phyloP scores from a whole-genome alignment of 306 rosid species.

The Rosa lucieae region DNA sequence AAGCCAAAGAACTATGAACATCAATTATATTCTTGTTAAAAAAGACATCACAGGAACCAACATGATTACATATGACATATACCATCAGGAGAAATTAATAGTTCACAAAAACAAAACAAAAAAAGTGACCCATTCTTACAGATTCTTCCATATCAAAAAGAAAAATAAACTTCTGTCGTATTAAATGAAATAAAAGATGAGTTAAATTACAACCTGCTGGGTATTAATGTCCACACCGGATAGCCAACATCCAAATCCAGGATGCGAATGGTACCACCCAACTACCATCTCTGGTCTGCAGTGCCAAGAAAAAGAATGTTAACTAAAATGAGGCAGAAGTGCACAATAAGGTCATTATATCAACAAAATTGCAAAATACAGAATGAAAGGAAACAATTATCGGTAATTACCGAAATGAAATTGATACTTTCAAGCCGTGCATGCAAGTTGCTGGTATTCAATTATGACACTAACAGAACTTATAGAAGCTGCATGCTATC shows the following conservation, averaged over 20 bases:
- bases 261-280: too few relatives aligned
- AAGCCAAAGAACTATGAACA: not conserved
- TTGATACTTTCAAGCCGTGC: not conserved
- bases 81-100: not conserved
- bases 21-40: not conserved
- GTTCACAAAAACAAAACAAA: not conserved
- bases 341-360: not conserved
- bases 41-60: not conserved
- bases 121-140: not conserved
- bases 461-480: not conserved
- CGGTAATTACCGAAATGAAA: not conserved
- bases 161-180: not conserved
- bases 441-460: not conserved
- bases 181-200: not conserved
- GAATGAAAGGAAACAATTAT: not conserved
- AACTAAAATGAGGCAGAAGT: not conserved
- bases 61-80: not conserved
- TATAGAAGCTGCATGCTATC: not conserved
- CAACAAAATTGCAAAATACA: not conserved
- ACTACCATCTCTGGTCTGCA: conserved; percentile 98
- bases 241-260: conserved; percentile 99
- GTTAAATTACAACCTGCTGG: conserved; percentile 66
- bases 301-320: conserved; percentile 6
- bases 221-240: conserved; percentile 98
- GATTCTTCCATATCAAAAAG: not conserved